Percentiles rank a stretch among this genome's conserved stretches.
Evolutionary conservation across 148 eudicot species (phyloP).

Genomic region (Camellia lanceoleosa): DNA sequence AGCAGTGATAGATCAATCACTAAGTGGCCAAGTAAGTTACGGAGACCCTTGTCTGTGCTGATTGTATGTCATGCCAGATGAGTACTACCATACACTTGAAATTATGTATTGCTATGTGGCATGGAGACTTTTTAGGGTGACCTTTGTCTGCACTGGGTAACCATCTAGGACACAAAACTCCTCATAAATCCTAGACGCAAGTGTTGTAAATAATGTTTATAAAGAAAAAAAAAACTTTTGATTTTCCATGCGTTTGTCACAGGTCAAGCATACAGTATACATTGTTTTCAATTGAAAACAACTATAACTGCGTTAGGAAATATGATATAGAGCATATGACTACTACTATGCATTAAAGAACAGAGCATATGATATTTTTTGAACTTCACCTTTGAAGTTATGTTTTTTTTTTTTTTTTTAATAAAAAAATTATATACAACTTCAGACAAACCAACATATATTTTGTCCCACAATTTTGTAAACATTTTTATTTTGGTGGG

Average conservation of each 20-base stretch:
- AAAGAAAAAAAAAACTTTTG: not conserved
- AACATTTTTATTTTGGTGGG: too few relatives aligned
- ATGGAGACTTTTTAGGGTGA: not conserved
- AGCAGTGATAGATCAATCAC: constrained; percentile 84
- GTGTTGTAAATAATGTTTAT: not conserved
- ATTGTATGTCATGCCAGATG: not conserved
- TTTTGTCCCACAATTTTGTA: too few relatives aligned
- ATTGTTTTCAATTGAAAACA: not conserved
- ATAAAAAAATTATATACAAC: too few relatives aligned
- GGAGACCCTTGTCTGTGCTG: too few relatives aligned
- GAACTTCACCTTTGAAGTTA: not conserved
- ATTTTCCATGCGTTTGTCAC: not conserved
- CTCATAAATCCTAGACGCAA: not conserved
- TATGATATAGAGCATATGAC: not conserved
- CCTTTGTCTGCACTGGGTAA: not conserved
- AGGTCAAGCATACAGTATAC: not conserved
- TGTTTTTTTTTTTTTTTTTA: not conserved
- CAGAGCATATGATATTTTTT: not conserved
- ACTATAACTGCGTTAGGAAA: not conserved
- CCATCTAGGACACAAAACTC: not conserved
- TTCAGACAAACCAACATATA: too few relatives aligned
- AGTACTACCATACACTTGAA: not conserved
- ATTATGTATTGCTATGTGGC: not conserved
- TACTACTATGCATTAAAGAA: not conserved
- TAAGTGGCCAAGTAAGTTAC: constrained; percentile 76